These are phyloP conservation scores for Penicillium sp. DNA, from an alignment of 2,329 filamentous ascomycete species.

Conservation along the genomic window DNA sequence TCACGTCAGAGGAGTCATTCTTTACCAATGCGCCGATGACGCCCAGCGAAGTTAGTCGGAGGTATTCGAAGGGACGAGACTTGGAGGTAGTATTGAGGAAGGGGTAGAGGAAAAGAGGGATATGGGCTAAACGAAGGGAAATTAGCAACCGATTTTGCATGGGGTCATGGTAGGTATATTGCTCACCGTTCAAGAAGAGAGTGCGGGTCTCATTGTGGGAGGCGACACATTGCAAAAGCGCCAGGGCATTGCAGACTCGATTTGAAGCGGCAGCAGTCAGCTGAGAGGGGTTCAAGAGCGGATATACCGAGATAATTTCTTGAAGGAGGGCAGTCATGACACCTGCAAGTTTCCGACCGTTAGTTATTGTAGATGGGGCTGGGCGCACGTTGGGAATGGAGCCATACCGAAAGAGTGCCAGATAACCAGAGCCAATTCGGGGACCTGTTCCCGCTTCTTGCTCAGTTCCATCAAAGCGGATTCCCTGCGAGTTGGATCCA, in stretches of 20 bases:
- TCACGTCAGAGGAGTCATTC: constrained; percentile 97
- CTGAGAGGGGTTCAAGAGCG: constrained; percentile 91
- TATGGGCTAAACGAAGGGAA: constrained; percentile 67
- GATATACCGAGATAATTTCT: constrained; percentile 98
- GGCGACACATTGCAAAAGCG: constrained; percentile 92
- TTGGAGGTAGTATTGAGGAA: constrained; percentile 99
- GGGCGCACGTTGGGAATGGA: constrained; percentile 14
- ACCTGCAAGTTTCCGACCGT: constrained; percentile 53
- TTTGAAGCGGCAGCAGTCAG: constrained; percentile 97
- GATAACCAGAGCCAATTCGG: constrained; percentile 89
- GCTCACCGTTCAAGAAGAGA: constrained; percentile 82
- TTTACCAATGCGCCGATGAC: constrained; percentile 97
- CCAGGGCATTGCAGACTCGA: constrained; percentile 93
- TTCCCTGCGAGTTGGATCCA: constrained; percentile 84
- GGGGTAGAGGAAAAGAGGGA: constrained; percentile 94
- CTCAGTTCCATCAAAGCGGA: constrained; percentile 90
- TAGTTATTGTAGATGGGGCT: constrained; percentile 17
- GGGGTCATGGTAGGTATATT: not conserved
- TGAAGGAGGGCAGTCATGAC: constrained; percentile 98
- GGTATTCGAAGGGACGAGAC: constrained; percentile 93
- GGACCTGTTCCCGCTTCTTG: constrained; percentile 98
- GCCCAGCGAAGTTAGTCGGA: constrained; percentile 89
- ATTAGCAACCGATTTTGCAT: constrained; percentile 6
- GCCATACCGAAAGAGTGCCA: constrained; percentile 95
- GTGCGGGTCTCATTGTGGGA: constrained; percentile 95